A percentile compares a stretch with the other conserved stretches of the same genome.
These are phyloP conservation scores for Dunaliella sp. DNA, from an alignment of 139 green algal genomes.

Conservation along the genomic window DNA sequence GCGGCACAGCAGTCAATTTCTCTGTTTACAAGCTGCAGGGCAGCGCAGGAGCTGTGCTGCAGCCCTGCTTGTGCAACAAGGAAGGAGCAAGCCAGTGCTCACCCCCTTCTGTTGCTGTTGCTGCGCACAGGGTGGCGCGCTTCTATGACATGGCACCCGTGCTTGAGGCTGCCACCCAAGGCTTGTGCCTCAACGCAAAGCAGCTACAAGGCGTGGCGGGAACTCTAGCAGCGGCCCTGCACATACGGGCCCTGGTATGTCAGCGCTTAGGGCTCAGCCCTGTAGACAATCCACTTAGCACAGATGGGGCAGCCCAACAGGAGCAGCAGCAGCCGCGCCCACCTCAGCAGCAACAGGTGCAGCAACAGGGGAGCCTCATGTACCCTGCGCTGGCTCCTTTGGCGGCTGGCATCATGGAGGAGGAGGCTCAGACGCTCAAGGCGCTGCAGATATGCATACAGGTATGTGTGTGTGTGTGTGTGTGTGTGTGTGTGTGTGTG, in stretches of 20 bases:
- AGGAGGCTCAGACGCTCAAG: slow-evolving; percentile 39
- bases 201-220: slow-evolving; percentile 69
- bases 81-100: neutral
- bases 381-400: slow-evolving; percentile 46
- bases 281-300: neutral
- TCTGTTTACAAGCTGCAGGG: neutral
- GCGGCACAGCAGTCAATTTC: neutral
- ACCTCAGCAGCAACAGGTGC: slow-evolving; percentile 2
- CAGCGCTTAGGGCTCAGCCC: no score
- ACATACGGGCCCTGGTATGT: slow-evolving; percentile 7
- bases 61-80: neutral
- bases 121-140: slow-evolving; percentile 25
- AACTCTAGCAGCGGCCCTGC: slow-evolving; percentile 52
- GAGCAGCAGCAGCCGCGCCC: neutral
- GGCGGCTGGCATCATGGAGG: slow-evolving; percentile 31
- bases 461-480: slow-evolving; percentile 8
- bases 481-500: neutral
- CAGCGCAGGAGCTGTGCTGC: neutral
- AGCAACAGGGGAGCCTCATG: slow-evolving; percentile 2
- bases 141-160: slow-evolving; percentile 61
- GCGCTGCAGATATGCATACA: slow-evolving; percentile 50
- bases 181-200: slow-evolving; percentile 46
- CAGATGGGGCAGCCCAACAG: neutral
- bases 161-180: slow-evolving; percentile 40
- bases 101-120: no score